Evolutionary conservation across 768 basidiomycete species (phyloP).

Genomic region (Phallus indusiatus): DNA sequence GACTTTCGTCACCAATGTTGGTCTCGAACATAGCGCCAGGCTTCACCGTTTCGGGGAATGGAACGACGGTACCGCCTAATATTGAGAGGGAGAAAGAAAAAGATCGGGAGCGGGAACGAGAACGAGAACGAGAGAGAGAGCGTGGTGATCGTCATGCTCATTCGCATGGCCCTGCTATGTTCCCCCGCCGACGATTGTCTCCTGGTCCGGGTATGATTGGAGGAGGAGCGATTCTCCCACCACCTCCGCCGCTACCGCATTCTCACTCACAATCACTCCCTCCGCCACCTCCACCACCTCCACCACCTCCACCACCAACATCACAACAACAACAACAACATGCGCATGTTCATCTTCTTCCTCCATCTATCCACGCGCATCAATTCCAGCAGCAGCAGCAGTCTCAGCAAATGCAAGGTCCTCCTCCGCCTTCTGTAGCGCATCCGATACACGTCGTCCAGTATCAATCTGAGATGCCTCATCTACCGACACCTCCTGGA

Average conservation of each 20-base stretch:
- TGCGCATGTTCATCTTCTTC: not conserved
- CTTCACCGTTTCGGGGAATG: not conserved
- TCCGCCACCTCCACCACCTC: not conserved
- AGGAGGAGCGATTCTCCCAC: not conserved
- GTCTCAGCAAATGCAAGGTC: not conserved
- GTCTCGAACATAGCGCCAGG: not conserved
- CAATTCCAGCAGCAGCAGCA: slow-evolving; percentile 11
- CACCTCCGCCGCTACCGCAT: not conserved
- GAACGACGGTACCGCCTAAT: not conserved
- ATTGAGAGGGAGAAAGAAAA: not conserved
- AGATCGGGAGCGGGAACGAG: not conserved
- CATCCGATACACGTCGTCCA: not conserved
- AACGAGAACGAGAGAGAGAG: not conserved
- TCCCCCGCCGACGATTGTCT: not conserved
- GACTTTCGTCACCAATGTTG: not conserved
- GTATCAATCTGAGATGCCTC: not conserved
- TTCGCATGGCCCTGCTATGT: not conserved
- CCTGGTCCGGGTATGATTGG: not conserved
- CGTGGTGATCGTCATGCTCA: not conserved
- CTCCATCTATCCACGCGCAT: not conserved
- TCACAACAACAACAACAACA: no score
- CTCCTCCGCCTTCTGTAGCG: no score
- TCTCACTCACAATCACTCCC: not conserved
- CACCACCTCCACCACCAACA: no score
- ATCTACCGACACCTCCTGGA: slow-evolving; percentile 16